Conservation (phyloP, 176 grass and related monocot genomes). For the Miscanthus lutarioriparius region DNA sequence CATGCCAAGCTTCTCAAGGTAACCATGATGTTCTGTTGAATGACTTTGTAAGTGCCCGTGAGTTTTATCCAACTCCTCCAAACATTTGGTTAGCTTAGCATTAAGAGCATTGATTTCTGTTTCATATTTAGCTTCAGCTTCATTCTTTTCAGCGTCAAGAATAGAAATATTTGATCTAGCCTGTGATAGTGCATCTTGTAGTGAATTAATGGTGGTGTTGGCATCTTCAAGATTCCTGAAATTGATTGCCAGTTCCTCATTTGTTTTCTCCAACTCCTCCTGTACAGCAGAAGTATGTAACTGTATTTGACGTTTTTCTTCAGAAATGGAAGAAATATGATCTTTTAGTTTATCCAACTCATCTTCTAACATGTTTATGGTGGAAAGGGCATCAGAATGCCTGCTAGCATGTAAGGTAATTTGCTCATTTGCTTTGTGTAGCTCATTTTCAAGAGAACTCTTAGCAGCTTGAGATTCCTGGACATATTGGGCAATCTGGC, state of each 20-base stretch:
- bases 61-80: conserved; percentile 67
- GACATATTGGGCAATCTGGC: conserved; percentile 53
- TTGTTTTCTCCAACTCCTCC: conserved; percentile 82
- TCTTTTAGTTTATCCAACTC: conserved; percentile 63
- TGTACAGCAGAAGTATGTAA: conserved; percentile 50
- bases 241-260: conserved; percentile 56
- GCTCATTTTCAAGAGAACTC: conserved; percentile 55
- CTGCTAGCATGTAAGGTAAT: conserved; percentile 47
- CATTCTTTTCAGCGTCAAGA: conserved; percentile 60
- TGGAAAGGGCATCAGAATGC: conserved; percentile 49
- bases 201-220: conserved; percentile 58
- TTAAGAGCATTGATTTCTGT: conserved; percentile 61
- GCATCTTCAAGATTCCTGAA: conserved; percentile 69
- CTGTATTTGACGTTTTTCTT: conserved; percentile 70
- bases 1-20: conserved; percentile 62
- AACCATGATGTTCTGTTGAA: conserved; percentile 60
- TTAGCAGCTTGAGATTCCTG: conserved; percentile 67
- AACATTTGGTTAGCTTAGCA: conserved; percentile 61
- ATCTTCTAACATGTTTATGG: conserved; percentile 64
- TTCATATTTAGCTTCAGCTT: conserved; percentile 56
- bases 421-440: conserved; percentile 57
- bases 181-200: conserved; percentile 73
- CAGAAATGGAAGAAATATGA: conserved; percentile 61
- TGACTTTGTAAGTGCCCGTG: conserved; percentile 56
- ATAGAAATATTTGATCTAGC: conserved; percentile 49